Evolutionary conservation across 352 stramenopile species (phyloP).

Genomic region (Phytophthora macrochlamydospora): DNA sequence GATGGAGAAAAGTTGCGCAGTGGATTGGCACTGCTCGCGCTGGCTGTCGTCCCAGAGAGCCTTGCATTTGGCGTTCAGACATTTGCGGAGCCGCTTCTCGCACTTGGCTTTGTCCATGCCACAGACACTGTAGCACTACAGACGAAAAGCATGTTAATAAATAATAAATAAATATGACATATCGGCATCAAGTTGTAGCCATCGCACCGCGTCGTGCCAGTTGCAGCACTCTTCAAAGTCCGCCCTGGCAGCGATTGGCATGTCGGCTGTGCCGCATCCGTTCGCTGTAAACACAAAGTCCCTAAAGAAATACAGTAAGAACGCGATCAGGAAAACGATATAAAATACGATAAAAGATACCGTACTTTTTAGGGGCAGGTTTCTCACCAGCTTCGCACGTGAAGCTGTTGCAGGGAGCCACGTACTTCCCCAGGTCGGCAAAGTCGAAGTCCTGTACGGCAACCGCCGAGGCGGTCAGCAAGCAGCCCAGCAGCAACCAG

Average conservation of each 20-base stretch:
- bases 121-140: constrained; percentile 80
- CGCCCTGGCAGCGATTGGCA: constrained; percentile 48
- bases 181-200: no score
- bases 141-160: constrained; percentile 1
- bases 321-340: constrained; percentile 7
- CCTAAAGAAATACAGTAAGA: constrained; percentile 24
- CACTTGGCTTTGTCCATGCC: constrained; percentile 76
- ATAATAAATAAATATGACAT: not conserved
- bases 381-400: not conserved
- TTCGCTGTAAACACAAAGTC: constrained; percentile 80
- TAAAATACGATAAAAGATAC: not conserved
- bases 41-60: constrained; percentile 17
- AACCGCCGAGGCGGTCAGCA: not conserved
- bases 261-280: constrained; percentile 67
- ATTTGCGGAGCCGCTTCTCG: constrained; percentile 75
- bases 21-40: constrained; percentile 59
- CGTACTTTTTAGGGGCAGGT: constrained; percentile 37
- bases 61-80: constrained; percentile 67
- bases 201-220: constrained; percentile 72
- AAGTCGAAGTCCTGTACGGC: not conserved
- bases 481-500: not conserved
- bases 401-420: not conserved
- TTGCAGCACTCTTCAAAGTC: constrained; percentile 82
- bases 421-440: not conserved
- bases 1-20: constrained; percentile 68